Evolutionary conservation across 1,284 basidiomycete species (phyloP), one percentile per base, ranked within the genome.

Genomic region (Boletellus deceptivus): DNA sequence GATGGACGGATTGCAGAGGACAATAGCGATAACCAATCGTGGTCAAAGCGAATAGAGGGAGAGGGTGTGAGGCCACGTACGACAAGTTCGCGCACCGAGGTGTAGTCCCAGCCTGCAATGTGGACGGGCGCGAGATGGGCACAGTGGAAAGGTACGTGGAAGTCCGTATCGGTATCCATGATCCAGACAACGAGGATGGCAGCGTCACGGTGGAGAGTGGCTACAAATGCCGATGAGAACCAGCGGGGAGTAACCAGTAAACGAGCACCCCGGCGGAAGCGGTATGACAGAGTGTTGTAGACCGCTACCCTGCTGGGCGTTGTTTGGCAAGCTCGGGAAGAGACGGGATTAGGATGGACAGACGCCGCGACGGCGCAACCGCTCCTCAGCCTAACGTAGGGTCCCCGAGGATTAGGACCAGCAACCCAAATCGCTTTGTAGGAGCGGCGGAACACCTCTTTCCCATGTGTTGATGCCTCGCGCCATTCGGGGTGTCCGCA

Each of bases 111-210:
- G 20, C 64, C 62, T 9, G 52, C 17, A 27, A 68, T 55, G 17
- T 55, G 59, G 3, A 56, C 43, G 13, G 67, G 64, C 0, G 64
- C 66, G 18, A 66, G 62, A 47, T 62, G 56, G 17, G 59, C 46
- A 11, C 56, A 61, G 38, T 66, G 64, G 9, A 65, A 70, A 17
- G 66, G 68, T 35, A 70, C 53, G 14, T 25, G 62, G 43, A 66
- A 70, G 31, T 50, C 53, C 1, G 50, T 33, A 27, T 55, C 60
- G 29, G 55, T 43, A 45, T 56, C 56, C 58, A 68, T 67, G 27
- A 20, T 56, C 11, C 3, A 29, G 27, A 7, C 7, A 33, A 14
- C n/a, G 27, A n/a, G 36, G 29, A 29, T 20, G 25, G 27, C 8
- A 42, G 7, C 34, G 39, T 57, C 25, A 24, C 22, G 22, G 40